phyloP scores from a whole-genome alignment of 805 yeast genomes.

The Wickerhamomyces strasburgensis region DNA sequence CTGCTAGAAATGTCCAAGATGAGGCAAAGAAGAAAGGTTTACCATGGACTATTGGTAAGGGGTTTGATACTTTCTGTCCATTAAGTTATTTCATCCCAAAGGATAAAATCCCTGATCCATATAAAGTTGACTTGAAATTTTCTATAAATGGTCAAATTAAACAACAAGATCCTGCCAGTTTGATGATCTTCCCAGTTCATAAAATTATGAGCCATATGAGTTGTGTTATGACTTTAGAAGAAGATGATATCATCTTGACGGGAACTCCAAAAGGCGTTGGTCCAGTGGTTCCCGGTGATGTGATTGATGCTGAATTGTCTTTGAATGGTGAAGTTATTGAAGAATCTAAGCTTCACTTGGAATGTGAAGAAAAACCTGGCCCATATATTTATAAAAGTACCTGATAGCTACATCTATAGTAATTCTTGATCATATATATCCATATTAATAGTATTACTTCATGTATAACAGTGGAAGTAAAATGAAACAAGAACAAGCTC shows the following conservation, averaged over 20 bases:
- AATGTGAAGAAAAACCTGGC: conserved; percentile 46
- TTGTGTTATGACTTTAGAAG: conserved; percentile 82
- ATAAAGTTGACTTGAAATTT: conserved; percentile 57
- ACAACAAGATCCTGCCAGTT: conserved; percentile 70
- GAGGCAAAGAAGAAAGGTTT: conserved; percentile 90
- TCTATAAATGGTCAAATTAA: conserved; percentile 64
- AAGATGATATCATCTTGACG: conserved; percentile 87
- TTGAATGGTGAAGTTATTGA: conserved; percentile 53
- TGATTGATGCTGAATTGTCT: conserved; percentile 55
- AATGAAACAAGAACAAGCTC: too few species aligned
- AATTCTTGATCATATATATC: too few species aligned
- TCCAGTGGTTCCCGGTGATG: conserved; percentile 70
- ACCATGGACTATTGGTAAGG: conserved; percentile 97
- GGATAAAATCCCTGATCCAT: conserved; percentile 62
- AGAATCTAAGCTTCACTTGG: conserved; percentile 33
- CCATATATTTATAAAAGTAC: conserved; percentile 51
- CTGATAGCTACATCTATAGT: too few species aligned
- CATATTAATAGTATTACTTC: background rate
- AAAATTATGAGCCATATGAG: conserved; percentile 76
- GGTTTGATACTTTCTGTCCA: conserved; percentile 94
- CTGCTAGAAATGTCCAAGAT: conserved; percentile 94
- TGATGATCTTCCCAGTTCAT: conserved; percentile 89
- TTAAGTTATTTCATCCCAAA: conserved; percentile 71
- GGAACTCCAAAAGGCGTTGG: conserved; percentile 99
- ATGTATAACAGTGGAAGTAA: background rate